Percentiles rank a stretch among this genome's conserved stretches.
Conservation (phyloP, 2,329 filamentous ascomycete species). For the Fusarium continuum region DNA sequence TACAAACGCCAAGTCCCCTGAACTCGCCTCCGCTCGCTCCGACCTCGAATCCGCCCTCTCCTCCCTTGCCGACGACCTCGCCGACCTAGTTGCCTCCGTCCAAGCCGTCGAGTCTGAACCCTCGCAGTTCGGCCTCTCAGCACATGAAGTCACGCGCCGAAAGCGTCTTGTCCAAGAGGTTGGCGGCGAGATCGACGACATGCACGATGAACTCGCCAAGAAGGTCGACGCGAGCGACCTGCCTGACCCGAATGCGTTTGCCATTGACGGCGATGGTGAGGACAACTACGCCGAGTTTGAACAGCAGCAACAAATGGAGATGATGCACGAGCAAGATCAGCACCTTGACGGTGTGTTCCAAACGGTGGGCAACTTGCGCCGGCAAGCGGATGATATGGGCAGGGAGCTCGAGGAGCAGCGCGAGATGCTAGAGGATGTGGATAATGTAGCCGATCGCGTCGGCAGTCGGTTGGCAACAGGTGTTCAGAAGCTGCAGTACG, state of each 20-base stretch:
- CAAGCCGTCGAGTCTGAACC: slow-evolving; percentile 88
- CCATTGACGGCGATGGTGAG: slow-evolving; percentile 60
- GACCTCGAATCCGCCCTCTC: slow-evolving; percentile 74
- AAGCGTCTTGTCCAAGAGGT: slow-evolving; percentile 87
- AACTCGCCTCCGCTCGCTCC: slow-evolving; percentile 80
- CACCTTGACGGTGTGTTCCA: slow-evolving; percentile 91
- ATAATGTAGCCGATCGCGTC: slow-evolving; percentile 85
- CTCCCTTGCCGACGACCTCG: slow-evolving; percentile 81
- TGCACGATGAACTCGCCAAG: slow-evolving; percentile 82
- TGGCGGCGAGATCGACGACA: slow-evolving; percentile 86
- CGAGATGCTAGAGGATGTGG: slow-evolving; percentile 86
- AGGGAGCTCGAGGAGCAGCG: slow-evolving; percentile 94
- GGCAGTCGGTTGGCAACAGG: slow-evolving; percentile 86
- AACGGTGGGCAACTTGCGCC: slow-evolving; percentile 88
- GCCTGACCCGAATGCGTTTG: slow-evolving; percentile 64
- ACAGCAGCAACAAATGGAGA: slow-evolving; percentile 87
- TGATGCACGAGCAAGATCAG: slow-evolving; percentile 95
- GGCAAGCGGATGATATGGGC: slow-evolving; percentile 96
- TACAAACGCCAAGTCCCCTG: slow-evolving; percentile 76
- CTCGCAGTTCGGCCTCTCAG: slow-evolving; percentile 83
- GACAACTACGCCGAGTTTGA: slow-evolving; percentile 81
- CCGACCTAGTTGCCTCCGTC: slow-evolving; percentile 88
- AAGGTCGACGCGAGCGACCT: slow-evolving; percentile 60
- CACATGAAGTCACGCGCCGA: slow-evolving; percentile 82
- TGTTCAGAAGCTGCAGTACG: slow-evolving; percentile 83